Percentiles rank a stretch among this genome's conserved stretches.
Evolutionary conservation across 331 rosid species (phyloP).

Genomic region (Acacia pycnantha): DNA sequence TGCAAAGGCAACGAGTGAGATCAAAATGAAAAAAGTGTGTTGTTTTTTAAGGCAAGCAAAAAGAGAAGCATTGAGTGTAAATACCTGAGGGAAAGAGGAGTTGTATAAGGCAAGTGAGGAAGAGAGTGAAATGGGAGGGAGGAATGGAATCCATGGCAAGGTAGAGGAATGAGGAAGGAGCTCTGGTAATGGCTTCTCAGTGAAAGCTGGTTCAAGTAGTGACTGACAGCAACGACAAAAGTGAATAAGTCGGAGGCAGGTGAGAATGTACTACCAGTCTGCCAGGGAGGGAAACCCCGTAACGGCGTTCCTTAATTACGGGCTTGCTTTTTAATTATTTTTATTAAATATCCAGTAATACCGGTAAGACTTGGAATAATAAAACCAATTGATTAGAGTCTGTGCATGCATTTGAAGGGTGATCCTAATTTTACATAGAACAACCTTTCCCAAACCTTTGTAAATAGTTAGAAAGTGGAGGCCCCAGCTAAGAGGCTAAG

Average conservation of each 20-base stretch:
- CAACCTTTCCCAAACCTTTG: not conserved
- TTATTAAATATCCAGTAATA: not conserved
- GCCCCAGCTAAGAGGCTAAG: not conserved
- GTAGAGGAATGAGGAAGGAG: not conserved
- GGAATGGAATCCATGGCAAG: conserved; percentile 24
- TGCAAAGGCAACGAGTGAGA: not conserved
- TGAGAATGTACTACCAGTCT: not conserved
- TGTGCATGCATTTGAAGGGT: too few relatives aligned
- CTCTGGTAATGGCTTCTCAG: not conserved
- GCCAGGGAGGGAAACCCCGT: not conserved
- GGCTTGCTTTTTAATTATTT: not conserved
- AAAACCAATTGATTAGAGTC: too few relatives aligned
- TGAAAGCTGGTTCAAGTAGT: not conserved
- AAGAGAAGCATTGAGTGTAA: not conserved
- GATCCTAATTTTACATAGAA: not conserved
- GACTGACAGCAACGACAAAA: not conserved
- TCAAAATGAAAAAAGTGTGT: not conserved
- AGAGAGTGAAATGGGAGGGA: not conserved
- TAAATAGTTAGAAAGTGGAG: too few relatives aligned
- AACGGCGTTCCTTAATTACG: not conserved
- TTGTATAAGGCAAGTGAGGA: conserved; percentile 12
- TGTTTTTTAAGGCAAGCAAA: not conserved
- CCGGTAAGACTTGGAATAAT: not conserved
- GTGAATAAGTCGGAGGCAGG: not conserved
- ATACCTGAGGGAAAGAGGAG: conserved; percentile 44